phyloP scores from a whole-genome alignment of 140 eudicot species.

The Erigeron philadelphicus region DNA sequence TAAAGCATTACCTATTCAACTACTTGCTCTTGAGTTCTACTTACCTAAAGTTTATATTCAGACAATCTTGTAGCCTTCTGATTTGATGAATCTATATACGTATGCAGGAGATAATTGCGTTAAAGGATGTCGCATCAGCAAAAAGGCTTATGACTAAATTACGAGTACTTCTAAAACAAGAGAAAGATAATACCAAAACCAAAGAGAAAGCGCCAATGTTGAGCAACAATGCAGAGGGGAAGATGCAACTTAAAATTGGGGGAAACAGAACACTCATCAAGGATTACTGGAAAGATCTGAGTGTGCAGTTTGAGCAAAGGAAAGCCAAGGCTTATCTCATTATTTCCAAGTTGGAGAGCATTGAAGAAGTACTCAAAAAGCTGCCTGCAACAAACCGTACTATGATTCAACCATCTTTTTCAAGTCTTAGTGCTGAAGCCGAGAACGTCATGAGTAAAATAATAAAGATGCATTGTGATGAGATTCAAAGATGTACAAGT shows the following conservation, averaged over 20 bases:
- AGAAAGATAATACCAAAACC: background rate
- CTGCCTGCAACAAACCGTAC: background rate
- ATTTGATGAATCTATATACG: background rate
- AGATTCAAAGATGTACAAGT: background rate
- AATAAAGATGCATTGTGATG: background rate
- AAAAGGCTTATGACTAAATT: conserved; percentile 3
- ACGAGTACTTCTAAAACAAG: background rate
- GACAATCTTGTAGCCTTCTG: background rate
- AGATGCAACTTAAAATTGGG: background rate
- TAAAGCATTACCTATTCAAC: too few species aligned
- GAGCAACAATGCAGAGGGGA: background rate
- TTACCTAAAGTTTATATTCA: too few species aligned
- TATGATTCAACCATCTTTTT: background rate
- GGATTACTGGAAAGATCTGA: background rate
- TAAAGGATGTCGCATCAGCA: background rate
- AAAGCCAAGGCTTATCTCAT: background rate
- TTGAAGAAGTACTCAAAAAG: background rate
- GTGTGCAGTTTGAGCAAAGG: background rate
- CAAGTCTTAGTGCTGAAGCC: too few species aligned
- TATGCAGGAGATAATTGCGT: background rate
- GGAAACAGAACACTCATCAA: background rate
- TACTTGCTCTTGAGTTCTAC: too few species aligned
- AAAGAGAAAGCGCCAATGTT: background rate
- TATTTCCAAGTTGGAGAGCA: background rate
- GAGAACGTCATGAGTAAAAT: background rate